These are phyloP conservation scores for Alternaria burnsii DNA, from an alignment of 2,329 filamentous ascomycete genomes.

Conservation along the genomic window DNA sequence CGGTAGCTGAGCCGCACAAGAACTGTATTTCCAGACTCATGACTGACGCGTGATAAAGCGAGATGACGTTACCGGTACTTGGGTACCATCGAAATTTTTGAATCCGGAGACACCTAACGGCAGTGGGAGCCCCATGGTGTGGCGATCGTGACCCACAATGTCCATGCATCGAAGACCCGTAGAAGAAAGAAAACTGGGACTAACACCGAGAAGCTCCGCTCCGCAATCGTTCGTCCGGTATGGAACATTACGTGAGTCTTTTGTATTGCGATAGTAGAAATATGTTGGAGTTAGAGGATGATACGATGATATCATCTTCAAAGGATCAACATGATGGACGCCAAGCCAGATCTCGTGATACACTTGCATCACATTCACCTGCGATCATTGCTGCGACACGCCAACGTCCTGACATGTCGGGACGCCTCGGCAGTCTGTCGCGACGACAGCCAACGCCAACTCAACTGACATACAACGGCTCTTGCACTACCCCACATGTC, in stretches of 20 bases:
- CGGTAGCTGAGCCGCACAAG: neutral
- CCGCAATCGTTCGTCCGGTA: neutral
- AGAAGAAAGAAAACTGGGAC: constrained; percentile 9
- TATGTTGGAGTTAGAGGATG: neutral
- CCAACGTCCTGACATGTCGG: neutral
- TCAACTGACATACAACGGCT: neutral
- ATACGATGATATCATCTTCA: neutral
- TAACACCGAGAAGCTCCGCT: neutral
- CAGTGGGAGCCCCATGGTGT: constrained; percentile 3
- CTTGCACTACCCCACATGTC: constrained; percentile 7
- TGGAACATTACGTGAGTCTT: neutral
- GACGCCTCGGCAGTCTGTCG: neutral
- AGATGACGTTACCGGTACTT: constrained; percentile 1
- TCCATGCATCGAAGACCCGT: constrained; percentile 12
- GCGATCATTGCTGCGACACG: neutral
- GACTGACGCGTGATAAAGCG: neutral
- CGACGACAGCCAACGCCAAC: neutral
- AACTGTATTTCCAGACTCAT: neutral
- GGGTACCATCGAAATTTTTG: neutral
- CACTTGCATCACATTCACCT: constrained; percentile 9
- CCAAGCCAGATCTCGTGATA: constrained; percentile 1
- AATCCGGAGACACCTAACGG: neutral
- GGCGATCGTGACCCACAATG: constrained; percentile 10
- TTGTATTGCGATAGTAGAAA: neutral
- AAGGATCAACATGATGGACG: neutral